Evolutionary conservation across 176 grass and related monocot species (phyloP), one percentile per base, ranked within the genome.

Genomic region (Hsuehochloa calcarea): DNA sequence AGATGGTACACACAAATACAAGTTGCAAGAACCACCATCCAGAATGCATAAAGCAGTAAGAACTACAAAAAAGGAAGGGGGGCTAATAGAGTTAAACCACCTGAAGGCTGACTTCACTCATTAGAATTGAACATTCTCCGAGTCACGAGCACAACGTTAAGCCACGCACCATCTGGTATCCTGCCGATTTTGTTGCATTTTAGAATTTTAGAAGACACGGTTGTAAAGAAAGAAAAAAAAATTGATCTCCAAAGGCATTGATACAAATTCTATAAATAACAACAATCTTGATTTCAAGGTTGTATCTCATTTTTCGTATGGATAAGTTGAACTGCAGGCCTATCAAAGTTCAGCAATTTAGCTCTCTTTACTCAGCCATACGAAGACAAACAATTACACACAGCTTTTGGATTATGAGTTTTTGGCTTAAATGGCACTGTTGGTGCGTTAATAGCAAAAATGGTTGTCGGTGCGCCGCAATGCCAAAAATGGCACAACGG

Each of bases 171-270:
- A 75, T 80, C 81, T 74, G 29, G 68, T 60, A 71, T 51, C 54
- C 35, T 78, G 52, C 8, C 39, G 34, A 77, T 27, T 70, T 23
- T 17, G 26, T 20, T 20, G 56, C 19, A 70, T 38, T 52, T 70
- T 79, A 26, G 38, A 82, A 49, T 15, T 82, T 70, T 8, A 38
- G 19, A 73, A 67, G 47, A 26, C 56, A 79, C 4, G 10, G 13
- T 0, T 8, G 40, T 40, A 46, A 80, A 84, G 20, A 58, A 67
- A 87, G n/a, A 87, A 77, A 45, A 87, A 77, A 45, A 68, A 61
- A 51, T 5, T 52, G 39, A 66, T 84, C 67, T 56, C 66, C 27
- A 19, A 78, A 88, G 27, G 19, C 10, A 13, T n/a, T 4, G 62
- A 14, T 49, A 65, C 17, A 4, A 19, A 64, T 5, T 23, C 31